Conservation (phyloP, 345 rosid genomes). For the Salix koriyanagi region DNA sequence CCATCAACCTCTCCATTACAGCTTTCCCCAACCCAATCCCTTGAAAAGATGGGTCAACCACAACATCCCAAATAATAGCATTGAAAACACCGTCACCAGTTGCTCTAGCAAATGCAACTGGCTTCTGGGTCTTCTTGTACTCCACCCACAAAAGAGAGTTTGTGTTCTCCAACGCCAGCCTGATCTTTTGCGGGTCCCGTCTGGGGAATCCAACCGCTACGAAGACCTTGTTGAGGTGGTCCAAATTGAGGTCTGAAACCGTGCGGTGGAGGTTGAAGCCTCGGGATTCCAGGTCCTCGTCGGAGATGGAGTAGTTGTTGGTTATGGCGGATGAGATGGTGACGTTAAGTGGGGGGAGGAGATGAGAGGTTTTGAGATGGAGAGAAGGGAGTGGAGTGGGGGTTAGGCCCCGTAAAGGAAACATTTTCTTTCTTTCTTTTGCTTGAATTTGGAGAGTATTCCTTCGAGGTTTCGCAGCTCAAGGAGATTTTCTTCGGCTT, state of each 20-base stretch:
- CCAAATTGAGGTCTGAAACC: constrained; percentile 55
- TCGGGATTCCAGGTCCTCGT: constrained; percentile 53
- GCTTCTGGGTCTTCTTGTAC: constrained; percentile 50
- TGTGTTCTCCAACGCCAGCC: constrained; percentile 65
- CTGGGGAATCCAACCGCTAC: constrained; percentile 87
- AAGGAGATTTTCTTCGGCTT: too few species aligned
- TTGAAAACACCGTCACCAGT: constrained; percentile 91
- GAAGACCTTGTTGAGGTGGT: constrained; percentile 67
- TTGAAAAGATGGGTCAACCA: constrained; percentile 83
- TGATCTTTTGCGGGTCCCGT: constrained; percentile 71
- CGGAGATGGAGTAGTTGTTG: constrained; percentile 53
- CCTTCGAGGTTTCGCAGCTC: neutral
- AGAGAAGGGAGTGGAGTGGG: constrained; percentile 44
- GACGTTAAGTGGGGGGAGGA: constrained; percentile 16
- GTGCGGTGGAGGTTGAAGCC: constrained; percentile 74
- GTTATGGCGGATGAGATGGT: constrained; percentile 17
- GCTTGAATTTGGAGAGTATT: neutral
- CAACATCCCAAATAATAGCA: constrained; percentile 96
- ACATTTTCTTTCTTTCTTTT: neutral
- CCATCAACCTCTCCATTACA: constrained; percentile 72
- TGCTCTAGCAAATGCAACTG: constrained; percentile 88
- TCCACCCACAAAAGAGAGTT: constrained; percentile 67
- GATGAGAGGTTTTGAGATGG: constrained; percentile 22
- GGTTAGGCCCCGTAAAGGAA: constrained; percentile 56
- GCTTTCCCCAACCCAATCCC: constrained; percentile 85